phyloP scores from a whole-genome alignment of 495 filamentous ascomycete species.

The Penicillium bialowiezense region DNA sequence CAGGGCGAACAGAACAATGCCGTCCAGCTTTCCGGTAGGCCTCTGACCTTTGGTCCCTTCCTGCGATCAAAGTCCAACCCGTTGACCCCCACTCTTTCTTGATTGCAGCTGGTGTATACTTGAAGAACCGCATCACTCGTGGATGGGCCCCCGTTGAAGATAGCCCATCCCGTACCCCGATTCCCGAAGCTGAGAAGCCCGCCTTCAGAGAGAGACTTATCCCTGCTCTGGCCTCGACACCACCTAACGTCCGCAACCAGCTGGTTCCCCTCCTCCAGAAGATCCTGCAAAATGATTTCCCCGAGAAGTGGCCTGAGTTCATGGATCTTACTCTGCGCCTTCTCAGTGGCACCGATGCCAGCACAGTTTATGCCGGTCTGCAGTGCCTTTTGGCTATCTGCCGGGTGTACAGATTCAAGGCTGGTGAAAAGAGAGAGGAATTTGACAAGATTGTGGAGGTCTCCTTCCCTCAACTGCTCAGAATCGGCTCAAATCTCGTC shows the following conservation, averaged over 20 bases:
- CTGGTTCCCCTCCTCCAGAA: conserved; percentile 91
- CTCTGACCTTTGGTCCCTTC: no score
- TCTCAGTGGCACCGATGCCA: conserved; percentile 75
- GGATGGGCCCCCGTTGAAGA: conserved; percentile 84
- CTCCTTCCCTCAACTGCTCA: conserved; percentile 85
- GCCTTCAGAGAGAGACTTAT: conserved; percentile 82
- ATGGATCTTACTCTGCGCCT: conserved; percentile 87
- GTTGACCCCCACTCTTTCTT: conserved; percentile 12
- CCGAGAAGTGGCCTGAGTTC: conserved; percentile 88
- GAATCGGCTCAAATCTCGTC: conserved; percentile 81
- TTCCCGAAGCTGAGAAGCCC: conserved; percentile 86
- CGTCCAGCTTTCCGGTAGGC: conserved; percentile 81
- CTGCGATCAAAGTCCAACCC: no score
- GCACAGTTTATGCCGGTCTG: conserved; percentile 85
- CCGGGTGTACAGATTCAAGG: conserved; percentile 91
- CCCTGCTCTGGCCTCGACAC: conserved; percentile 79
- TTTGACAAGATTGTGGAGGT: conserved; percentile 92
- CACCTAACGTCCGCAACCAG: conserved; percentile 78
- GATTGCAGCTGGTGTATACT: conserved; percentile 81
- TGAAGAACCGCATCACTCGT: conserved; percentile 93
- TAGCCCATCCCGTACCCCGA: conserved; percentile 54
- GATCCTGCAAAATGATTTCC: conserved; percentile 93
- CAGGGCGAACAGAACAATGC: conserved; percentile 80
- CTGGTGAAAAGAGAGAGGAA: conserved; percentile 72
- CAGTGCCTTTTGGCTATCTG: conserved; percentile 93